Conservation (phyloP, 2,329 filamentous ascomycete genomes). For the Fusarium sublunatum region DNA sequence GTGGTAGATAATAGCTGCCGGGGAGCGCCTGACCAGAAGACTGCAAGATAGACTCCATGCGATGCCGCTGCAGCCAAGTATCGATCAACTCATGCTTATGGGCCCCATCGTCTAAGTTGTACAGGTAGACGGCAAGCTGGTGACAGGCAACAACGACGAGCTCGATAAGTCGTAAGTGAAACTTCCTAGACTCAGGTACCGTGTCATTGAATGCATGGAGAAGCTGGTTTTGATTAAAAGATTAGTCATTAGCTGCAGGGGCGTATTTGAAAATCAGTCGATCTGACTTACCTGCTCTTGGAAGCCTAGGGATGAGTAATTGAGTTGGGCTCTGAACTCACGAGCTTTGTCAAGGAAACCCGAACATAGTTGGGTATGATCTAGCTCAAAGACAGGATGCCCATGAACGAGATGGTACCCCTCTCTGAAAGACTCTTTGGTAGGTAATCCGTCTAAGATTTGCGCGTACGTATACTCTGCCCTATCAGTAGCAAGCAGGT, state of each 20-base stretch:
- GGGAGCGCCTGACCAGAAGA: background rate
- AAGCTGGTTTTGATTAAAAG: background rate
- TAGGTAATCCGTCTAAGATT: slow-evolving; percentile 28
- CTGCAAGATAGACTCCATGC: background rate
- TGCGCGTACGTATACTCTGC: slow-evolving; percentile 3
- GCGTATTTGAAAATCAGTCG: background rate
- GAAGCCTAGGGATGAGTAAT: background rate
- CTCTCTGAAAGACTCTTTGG: accelerated
- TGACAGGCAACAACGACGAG: slow-evolving; percentile 14
- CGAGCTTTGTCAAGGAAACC: slow-evolving; percentile 9
- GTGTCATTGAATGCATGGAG: background rate
- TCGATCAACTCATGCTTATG: slow-evolving; percentile 14
- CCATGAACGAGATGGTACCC: background rate
- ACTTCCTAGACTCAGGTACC: accelerated
- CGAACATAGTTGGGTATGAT: background rate
- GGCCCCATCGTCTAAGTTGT: background rate
- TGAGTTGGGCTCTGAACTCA: background rate
- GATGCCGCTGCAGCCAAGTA: background rate
- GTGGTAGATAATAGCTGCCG: background rate
- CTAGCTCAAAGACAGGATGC: background rate
- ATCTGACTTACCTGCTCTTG: background rate
- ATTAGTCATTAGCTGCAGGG: background rate
- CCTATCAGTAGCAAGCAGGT: background rate
- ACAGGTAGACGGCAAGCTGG: slow-evolving; percentile 1
- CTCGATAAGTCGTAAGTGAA: slow-evolving; percentile 18